Evolutionary conservation across 2,329 filamentous ascomycete genomes (phyloP).

Genomic region (Thelonectria olida): DNA sequence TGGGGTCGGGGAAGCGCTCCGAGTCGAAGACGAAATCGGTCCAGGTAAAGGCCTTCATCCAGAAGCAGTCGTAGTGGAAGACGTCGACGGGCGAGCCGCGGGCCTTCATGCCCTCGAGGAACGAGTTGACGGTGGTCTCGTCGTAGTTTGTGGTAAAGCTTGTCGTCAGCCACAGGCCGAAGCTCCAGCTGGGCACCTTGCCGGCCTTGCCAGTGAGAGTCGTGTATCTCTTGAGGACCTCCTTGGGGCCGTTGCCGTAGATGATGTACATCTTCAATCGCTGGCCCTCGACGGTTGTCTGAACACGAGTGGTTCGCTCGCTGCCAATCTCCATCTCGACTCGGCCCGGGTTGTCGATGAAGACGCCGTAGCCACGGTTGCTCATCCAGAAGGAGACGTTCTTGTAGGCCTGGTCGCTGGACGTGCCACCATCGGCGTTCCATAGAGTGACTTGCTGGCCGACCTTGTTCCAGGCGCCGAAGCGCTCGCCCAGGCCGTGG

Average conservation of each 20-base stretch:
- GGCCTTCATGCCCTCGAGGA: constrained; percentile 74
- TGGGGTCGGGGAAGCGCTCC: constrained; percentile 74
- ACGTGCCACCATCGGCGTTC: constrained; percentile 72
- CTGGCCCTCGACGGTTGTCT: constrained; percentile 75
- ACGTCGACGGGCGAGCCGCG: constrained; percentile 73
- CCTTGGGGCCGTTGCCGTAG: constrained; percentile 75
- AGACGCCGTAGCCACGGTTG: constrained; percentile 79
- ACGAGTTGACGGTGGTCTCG: constrained; percentile 72
- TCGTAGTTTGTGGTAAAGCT: constrained; percentile 80
- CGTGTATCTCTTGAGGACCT: constrained; percentile 74
- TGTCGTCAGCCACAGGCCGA: constrained; percentile 80
- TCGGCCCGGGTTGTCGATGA: constrained; percentile 75
- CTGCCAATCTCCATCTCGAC: constrained; percentile 79
- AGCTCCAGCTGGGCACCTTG: constrained; percentile 77
- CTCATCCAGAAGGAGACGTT: constrained; percentile 76
- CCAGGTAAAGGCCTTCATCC: constrained; percentile 80
- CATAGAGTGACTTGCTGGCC: constrained; percentile 74
- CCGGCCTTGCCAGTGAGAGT: constrained; percentile 72
- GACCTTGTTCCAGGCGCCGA: constrained; percentile 80
- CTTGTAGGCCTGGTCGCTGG: constrained; percentile 77
- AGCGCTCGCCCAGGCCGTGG: constrained; percentile 79
- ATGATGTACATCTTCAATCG: constrained; percentile 79
- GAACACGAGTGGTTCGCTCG: constrained; percentile 75
- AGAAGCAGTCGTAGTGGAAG: constrained; percentile 83
- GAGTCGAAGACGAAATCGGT: constrained; percentile 78